Conservation (phyloP, 23 red algal genomes). For the Chondrus crispus region DNA sequence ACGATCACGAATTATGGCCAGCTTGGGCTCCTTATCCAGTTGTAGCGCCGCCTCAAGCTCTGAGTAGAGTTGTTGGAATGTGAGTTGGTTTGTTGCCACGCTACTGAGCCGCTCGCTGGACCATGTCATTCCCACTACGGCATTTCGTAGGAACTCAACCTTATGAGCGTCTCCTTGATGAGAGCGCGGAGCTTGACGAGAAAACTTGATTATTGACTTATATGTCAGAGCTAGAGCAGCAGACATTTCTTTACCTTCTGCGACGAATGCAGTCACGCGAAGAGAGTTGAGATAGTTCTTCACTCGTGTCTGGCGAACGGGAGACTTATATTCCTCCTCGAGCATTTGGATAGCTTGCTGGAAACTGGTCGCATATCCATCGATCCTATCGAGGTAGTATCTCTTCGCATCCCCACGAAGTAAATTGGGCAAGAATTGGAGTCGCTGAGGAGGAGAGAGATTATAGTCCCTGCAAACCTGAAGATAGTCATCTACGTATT, state of each 20-base stretch:
- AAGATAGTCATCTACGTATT: not conserved
- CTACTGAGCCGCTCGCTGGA: not conserved
- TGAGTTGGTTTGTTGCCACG: not conserved
- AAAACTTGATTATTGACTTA: not conserved
- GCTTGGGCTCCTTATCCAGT: not conserved
- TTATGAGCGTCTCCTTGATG: constrained; percentile 5
- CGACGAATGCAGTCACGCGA: not conserved
- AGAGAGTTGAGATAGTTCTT: constrained; percentile 1
- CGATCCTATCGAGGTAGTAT: not conserved
- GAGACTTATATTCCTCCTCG: constrained; percentile 7
- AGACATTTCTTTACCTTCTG: not conserved
- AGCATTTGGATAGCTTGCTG: constrained; percentile 11
- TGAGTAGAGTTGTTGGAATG: not conserved
- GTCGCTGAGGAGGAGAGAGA: not conserved
- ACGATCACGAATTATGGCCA: not conserved
- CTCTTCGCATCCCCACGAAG: not conserved
- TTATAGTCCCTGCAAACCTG: not conserved
- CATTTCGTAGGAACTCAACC: not conserved
- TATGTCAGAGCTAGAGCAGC: not conserved
- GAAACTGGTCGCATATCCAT: not conserved
- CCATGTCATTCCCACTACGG: not conserved
- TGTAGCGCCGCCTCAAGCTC: constrained; percentile 8
- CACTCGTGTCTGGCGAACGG: not conserved
- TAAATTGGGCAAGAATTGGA: constrained; percentile 4
- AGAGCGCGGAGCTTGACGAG: not conserved